These are phyloP conservation scores for Colletotrichum gloeosporioides DNA, from an alignment of 2,329 filamentous ascomycete species.

Conservation along the genomic window DNA sequence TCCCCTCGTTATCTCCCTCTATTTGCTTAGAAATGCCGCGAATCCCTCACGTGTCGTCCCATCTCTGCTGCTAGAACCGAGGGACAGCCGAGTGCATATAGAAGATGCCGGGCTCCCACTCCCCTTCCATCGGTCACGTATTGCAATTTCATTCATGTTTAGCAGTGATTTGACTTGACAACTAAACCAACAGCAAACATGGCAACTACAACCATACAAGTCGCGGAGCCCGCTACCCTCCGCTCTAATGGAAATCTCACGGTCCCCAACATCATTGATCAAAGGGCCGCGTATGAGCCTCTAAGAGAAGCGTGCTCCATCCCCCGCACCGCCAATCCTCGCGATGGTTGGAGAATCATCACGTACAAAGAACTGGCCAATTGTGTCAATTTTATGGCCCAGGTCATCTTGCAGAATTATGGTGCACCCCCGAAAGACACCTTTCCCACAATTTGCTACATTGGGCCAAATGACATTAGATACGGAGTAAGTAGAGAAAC, in stretches of 20 bases:
- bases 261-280: constrained; percentile 43
- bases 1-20: not conserved
- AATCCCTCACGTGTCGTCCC: constrained; percentile 8
- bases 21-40: constrained; percentile 10
- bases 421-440: constrained; percentile 30
- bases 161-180: not conserved
- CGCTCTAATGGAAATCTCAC: constrained; percentile 28
- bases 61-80: not conserved
- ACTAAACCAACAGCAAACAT: not conserved
- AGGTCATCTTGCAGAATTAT: constrained; percentile 32
- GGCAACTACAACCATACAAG: not conserved
- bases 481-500: constrained; percentile 28
- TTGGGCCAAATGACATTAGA: constrained; percentile 47
- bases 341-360: constrained; percentile 44
- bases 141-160: not conserved
- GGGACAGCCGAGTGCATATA: not conserved
- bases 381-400: constrained; percentile 42
- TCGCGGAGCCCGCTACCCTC: not conserved
- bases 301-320: constrained; percentile 36
- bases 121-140: fast-evolving
- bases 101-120: not conserved
- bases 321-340: constrained; percentile 37
- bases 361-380: constrained; percentile 42
- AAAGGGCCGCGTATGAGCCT: constrained; percentile 37
- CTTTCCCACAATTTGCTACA: constrained; percentile 48